Evolutionary conservation across 2,329 filamentous ascomycete genomes (phyloP), one percentile per base, ranked within the genome.

Genomic region (Sclerotinia subarctica): DNA sequence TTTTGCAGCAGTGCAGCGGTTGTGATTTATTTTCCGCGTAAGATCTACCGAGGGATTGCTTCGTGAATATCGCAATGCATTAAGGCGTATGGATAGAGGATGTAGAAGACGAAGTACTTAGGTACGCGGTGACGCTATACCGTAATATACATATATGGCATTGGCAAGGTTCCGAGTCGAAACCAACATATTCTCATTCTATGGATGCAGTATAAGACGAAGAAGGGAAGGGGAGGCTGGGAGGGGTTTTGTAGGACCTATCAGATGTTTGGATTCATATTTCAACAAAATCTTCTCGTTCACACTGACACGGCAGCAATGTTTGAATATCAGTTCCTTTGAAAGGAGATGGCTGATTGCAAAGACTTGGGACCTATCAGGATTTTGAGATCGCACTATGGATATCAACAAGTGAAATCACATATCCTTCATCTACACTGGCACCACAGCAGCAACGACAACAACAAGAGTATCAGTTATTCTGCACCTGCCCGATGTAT

Each of bases 401-500:
- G 5, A 57, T 42, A 24, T 24, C 5, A 15, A 59, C 11, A 59
- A 59, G 17, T 2, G 17, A 59, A 7, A 17, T 21, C 26, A 2
- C 29, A 21, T 29, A 19, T n/a, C 26, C 42, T 47, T 60, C 42
- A 60, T 10, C 58, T 26, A n/a, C 26, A 60, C 26, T n/a, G 32
- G 15, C 32, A 64, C 60, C 32, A 29, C 60, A 26, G 35, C 44
- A 32, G 58, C 29, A 53, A n/a, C n/a, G 52, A 44, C 54, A 57
- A 24, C 32, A 38, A 38, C 38, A 38, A 10, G 4, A 57, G 32
- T 51, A 51, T 63, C 47, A 29, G 32, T 52, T 64, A n/a, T 24
- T 46, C 42, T 60, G 54, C 64, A 60, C 32, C 35, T 60, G 56
- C 44, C 64, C 64, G 54, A 66, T 53, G 26, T 4, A 49, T 35